Conservation (phyloP, 345 rosid genomes). For the Brassica napus region DNA sequence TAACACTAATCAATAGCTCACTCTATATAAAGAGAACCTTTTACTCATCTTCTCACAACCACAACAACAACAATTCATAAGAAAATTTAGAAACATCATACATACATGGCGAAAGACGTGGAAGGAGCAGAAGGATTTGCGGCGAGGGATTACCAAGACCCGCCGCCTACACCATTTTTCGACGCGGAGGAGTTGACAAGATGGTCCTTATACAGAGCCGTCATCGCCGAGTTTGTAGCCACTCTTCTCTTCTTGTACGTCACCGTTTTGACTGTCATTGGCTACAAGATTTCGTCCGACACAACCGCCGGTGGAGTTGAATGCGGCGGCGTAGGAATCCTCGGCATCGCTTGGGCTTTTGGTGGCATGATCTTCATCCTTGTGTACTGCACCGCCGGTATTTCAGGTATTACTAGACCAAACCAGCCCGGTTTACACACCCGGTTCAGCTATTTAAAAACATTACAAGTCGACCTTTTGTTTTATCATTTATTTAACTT, state of each 20-base stretch:
- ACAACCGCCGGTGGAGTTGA: conserved; percentile 28
- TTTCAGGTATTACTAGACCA: conserved; percentile 54
- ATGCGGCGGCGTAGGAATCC: conserved; percentile 70
- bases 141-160: conserved; percentile 43
- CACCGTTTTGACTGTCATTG: conserved; percentile 24
- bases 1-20: conserved; percentile 5
- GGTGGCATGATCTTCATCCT: conserved; percentile 85
- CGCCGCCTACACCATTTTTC: conserved; percentile 30
- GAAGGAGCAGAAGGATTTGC: conserved; percentile 44
- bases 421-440: not conserved
- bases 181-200: conserved; percentile 33
- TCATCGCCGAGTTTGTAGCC: conserved; percentile 40
- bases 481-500: not conserved
- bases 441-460: not conserved
- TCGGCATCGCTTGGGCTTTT: conserved; percentile 83
- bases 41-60: conserved; percentile 13
- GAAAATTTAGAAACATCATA: conserved; percentile 3
- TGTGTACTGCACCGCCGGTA: conserved; percentile 88
- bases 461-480: not conserved
- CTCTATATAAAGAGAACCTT: conserved; percentile 19
- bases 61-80: not conserved
- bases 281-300: conserved; percentile 30
- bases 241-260: conserved; percentile 4
- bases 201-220: conserved; percentile 39
- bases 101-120: conserved; percentile 47